These are phyloP conservation scores for Epichloe gansuensis DNA, from an alignment of 2,329 filamentous ascomycete species.

Conservation along the genomic window DNA sequence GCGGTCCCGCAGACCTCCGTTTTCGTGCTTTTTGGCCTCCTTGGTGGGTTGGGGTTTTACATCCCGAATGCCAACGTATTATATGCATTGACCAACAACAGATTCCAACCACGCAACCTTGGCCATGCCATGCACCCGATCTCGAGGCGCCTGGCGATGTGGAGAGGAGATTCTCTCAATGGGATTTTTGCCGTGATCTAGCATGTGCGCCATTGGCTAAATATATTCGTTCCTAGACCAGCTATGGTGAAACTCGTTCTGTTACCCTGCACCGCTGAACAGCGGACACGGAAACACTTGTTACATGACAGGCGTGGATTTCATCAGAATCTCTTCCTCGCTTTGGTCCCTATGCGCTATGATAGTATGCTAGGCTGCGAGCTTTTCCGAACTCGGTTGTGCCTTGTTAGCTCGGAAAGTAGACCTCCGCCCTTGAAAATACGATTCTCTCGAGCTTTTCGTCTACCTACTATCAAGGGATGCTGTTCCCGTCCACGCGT, in stretches of 20 bases:
- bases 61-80: neutral
- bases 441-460: too few species aligned
- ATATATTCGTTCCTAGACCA: neutral
- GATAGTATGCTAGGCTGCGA: too few species aligned
- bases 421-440: too few species aligned
- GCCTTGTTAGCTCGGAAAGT: too few species aligned
- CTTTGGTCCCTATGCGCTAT: neutral
- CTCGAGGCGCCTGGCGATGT: slow-evolving; percentile 2
- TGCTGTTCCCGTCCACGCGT: neutral
- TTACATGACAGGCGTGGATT: neutral
- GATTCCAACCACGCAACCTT: neutral
- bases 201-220: neutral
- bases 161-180: slow-evolving; percentile 2
- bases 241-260: neutral
- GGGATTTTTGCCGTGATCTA: neutral
- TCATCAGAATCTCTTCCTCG: neutral
- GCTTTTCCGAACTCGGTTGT: too few species aligned
- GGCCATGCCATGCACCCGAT: neutral
- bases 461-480: neutral
- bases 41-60: neutral
- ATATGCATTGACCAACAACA: neutral
- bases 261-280: neutral
- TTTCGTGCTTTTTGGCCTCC: neutral
- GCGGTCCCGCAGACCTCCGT: neutral
- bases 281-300: neutral